Evolutionary conservation across 768 basidiomycete genomes (phyloP).

Genomic region (Tremella yokohamensis): DNA sequence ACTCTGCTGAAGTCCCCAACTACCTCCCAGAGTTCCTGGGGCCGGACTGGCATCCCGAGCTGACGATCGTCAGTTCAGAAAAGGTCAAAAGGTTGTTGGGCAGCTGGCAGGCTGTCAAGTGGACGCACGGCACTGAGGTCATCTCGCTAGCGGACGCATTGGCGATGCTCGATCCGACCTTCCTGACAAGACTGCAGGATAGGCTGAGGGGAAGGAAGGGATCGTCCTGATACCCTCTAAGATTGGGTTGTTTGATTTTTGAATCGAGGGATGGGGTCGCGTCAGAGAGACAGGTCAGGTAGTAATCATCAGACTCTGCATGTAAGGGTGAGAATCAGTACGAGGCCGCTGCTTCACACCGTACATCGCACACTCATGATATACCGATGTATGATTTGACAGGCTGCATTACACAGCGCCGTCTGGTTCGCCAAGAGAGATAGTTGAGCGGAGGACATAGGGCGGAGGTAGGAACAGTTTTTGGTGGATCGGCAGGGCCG

Average conservation of each 20-base stretch:
- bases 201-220: background rate
- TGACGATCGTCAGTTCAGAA: conserved; percentile 2
- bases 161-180: background rate
- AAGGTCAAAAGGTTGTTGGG: background rate
- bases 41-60: background rate
- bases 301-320: too few relatives aligned
- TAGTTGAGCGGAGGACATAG: background rate
- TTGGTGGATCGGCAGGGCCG: background rate
- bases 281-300: too few relatives aligned
- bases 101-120: background rate
- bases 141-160: background rate
- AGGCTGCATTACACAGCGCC: too few relatives aligned
- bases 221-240: too few relatives aligned
- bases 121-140: background rate
- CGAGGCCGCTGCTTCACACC: too few relatives aligned
- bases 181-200: conserved; percentile 1
- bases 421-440: too few relatives aligned
- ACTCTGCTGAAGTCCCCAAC: background rate
- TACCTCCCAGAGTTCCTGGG: conserved; percentile 4
- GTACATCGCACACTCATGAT: too few relatives aligned
- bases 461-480: background rate
- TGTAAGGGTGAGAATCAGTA: too few relatives aligned
- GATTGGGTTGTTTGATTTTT: too few relatives aligned
- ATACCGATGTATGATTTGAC: too few relatives aligned
- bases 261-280: too few relatives aligned